Evolutionary conservation across 176 grass and related monocot species (phyloP), one percentile per base, ranked within the genome.

Genomic region (Eragrostis nindensis): DNA sequence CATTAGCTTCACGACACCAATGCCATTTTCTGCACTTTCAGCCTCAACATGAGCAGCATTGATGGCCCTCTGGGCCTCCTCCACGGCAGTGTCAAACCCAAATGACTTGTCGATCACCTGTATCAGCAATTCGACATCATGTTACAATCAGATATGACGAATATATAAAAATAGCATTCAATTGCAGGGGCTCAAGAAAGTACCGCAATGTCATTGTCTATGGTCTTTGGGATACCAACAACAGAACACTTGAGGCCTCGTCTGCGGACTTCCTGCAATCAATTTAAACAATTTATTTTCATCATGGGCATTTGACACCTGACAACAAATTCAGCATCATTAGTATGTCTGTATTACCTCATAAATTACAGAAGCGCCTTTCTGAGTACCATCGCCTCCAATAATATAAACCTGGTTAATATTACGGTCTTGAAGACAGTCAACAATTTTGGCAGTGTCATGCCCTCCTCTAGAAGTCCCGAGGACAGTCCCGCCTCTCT

Each of bases 71-170:
- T 99, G 92, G 40, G 96, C 96, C 84, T 95, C 96, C 89, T 99
- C 96, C 43, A 99, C 96, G 16, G 92, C 96, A 70, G 90, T 91
- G 78, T 99, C 96, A 82, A 99, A 99, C 59, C 96, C 96, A 77
- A 99, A 99, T 2, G 96, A 99, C 62, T 99, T 99, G 84, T 99
- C 96, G 39, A 99, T 99, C 76, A 91, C 96, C 96, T 99, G 81
- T 71, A 44, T 8, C 26, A 63, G 54, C 9, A 74, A 82, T 80
- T 78, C 21, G 75, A 41, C 26, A 61, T 70, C 11, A 56, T 78
- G 18, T 61, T 84, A n/a, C 25, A 62, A 36, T 24, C 62, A 77
- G 5, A 40, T 5, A 60, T 57, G 11, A 43, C 25, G 8, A 77
- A 76, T 1, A 7, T 11, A 26, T 15, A 2, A 2, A 6, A 56